Percentiles rank a stretch among this genome's conserved stretches.
Evolutionary conservation across 768 basidiomycete genomes (phyloP).

Genomic region (Leccinum sublutescens): DNA sequence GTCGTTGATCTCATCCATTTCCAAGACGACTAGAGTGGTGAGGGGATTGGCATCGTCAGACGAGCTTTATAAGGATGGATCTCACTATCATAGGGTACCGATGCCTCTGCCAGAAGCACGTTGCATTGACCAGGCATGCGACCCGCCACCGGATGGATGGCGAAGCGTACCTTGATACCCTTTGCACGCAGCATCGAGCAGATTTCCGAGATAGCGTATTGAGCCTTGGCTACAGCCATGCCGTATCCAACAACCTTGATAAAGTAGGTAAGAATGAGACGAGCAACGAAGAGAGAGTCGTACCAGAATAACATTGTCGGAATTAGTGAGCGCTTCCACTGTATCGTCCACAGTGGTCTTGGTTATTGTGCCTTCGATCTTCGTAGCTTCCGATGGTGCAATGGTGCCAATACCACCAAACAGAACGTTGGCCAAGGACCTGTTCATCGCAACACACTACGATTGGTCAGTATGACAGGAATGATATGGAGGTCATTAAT

Average conservation of each 20-base stretch:
- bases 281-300: conserved; percentile 1
- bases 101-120: conserved; percentile 86
- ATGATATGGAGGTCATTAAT: neutral
- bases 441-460: conserved; percentile 91
- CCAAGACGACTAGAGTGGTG: conserved; percentile 63
- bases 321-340: conserved; percentile 71
- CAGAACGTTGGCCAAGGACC: conserved; percentile 79
- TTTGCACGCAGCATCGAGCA: conserved; percentile 67
- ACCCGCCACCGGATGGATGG: conserved; percentile 88
- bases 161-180: conserved; percentile 79
- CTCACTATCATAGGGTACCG: conserved; percentile 86
- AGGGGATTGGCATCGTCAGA: neutral
- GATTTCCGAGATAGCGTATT: conserved; percentile 77
- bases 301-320: conserved; percentile 82
- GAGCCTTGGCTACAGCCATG: conserved; percentile 91
- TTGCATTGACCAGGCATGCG: conserved; percentile 95
- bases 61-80: conserved; percentile 1
- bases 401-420: conserved; percentile 80
- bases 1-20: conserved; percentile 95
- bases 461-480: conserved; percentile 4
- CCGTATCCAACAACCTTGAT: conserved; percentile 78
- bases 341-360: conserved; percentile 80
- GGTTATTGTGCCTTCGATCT: conserved; percentile 82
- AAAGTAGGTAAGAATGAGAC: conserved; percentile 6
- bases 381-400: conserved; percentile 53